Base-by-base conservation (phyloP, 805 yeast genomes). In the Spathaspora sp. region DNA sequence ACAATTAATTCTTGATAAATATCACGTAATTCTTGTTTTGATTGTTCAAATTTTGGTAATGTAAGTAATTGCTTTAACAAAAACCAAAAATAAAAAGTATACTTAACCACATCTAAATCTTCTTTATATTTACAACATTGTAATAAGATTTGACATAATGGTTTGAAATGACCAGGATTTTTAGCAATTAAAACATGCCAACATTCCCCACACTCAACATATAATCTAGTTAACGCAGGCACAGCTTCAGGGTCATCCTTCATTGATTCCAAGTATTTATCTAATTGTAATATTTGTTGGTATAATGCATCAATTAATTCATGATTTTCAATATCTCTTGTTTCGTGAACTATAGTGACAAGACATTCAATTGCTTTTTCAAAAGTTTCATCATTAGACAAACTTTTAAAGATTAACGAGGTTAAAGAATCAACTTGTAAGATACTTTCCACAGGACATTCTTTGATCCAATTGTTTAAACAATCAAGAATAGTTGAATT, bases 21-120 rank as follows among this genome's bases (percentile, higher is more conserved):
- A 26, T 83, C 87, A 4, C 67, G 64, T 50, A 83, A 80, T 39
- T 72, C 73, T 17, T 59, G 60, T 54, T 80, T 76, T 1, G 89
- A 80, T 28, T 74, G 75, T 54, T 76, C 72, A 62, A 81, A 85
- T 50, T 82, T 78, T 6, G 82, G 83, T 53, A 86, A 67, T 1
- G 79, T 78, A 23, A 93, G 67, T 67, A 87, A 75, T 60, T 85
- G 92, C 65, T 89, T 87, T 57, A 94, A 73, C 56, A 80, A 76
- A 63, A 85, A 90, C 97, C 99, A 92, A 67, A 94, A 94, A 58
- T 89, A 85, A 69, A 94, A 94, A 0, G 98, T 88, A 66, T 87
- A 91, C 65, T 87, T 86, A 19, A 90, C 93, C 50, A 91, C 82
- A 61, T 93, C 98, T 61, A 93, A 78, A 67, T 93, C 97, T 47